phyloP scores from a whole-genome alignment of 306 rosid species.

The Chamaecrista fasciculata region DNA sequence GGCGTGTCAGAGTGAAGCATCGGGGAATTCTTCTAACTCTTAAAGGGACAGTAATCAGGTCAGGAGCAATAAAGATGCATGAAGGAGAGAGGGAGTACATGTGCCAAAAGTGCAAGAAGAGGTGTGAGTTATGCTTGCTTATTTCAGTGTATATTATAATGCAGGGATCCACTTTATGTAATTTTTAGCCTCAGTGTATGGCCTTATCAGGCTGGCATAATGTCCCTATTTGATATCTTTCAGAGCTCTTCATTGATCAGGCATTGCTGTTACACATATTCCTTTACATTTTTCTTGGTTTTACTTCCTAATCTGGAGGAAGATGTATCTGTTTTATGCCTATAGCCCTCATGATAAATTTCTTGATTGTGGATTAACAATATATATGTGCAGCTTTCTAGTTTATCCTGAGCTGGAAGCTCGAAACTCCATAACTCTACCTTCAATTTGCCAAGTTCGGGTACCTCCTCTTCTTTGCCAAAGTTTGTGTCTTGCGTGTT shows the following conservation, averaged over 20 bases:
- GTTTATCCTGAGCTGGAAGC: conserved; percentile 92
- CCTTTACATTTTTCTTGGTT: neutral
- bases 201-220: neutral
- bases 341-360: neutral
- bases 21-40: conserved; percentile 83
- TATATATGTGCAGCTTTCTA: conserved; percentile 59
- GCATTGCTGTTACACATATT: neutral
- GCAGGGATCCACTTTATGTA: neutral
- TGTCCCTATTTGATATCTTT: neutral
- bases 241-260: neutral
- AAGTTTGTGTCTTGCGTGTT: conserved; percentile 15
- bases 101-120: conserved; percentile 80
- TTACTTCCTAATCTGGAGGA: neutral
- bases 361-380: conserved; percentile 25
- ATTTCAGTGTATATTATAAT: neutral
- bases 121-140: conserved; percentile 34
- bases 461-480: conserved; percentile 35
- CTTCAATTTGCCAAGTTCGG: conserved; percentile 72
- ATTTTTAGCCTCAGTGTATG: neutral
- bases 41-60: conserved; percentile 89
- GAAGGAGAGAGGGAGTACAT: conserved; percentile 93
- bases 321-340: conserved; percentile 22
- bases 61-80: conserved; percentile 84
- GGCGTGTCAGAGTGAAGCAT: conserved; percentile 83
- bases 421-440: conserved; percentile 73